Evolutionary conservation across 139 green algal species (phyloP).

Genomic region (Micromonas pusilla): DNA sequence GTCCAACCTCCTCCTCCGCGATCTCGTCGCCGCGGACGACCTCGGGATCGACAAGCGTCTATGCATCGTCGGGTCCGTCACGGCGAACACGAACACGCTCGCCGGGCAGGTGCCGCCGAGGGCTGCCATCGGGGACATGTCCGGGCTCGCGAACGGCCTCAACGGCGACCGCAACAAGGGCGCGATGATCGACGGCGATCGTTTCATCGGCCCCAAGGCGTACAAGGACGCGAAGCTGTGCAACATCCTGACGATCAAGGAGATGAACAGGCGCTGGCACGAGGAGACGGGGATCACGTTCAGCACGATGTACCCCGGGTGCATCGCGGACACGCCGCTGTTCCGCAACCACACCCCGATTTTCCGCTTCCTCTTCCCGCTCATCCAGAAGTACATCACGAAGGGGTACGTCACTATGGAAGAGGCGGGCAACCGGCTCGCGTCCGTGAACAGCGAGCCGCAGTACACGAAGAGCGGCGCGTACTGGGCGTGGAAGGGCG

Average conservation of each 20-base stretch:
- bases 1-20: conserved; percentile 69
- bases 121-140: conserved; percentile 82
- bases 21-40: conserved; percentile 64
- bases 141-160: conserved; percentile 54
- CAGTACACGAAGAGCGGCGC: conserved; percentile 38
- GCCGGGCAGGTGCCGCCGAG: conserved; percentile 77
- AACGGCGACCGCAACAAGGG: conserved; percentile 24
- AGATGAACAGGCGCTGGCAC: conserved; percentile 73
- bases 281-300: conserved; percentile 74
- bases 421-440: conserved; percentile 77
- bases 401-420: conserved; percentile 84
- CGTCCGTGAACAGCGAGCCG: conserved; percentile 51
- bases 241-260: conserved; percentile 93
- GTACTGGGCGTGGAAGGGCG: conserved; percentile 32
- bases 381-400: conserved; percentile 93
- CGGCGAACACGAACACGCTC: conserved; percentile 92
- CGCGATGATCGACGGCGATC: conserved; percentile 78
- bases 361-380: conserved; percentile 82
- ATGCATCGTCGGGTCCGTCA: conserved; percentile 92
- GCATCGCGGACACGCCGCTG: conserved; percentile 87
- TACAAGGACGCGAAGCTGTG: conserved; percentile 97
- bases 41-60: conserved; percentile 40
- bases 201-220: conserved; percentile 89
- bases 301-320: conserved; percentile 85
- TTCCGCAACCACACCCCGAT: conserved; percentile 78